These are phyloP conservation scores for Penicillium maclennaniae DNA, from an alignment of 495 filamentous ascomycete species.

Conservation along the genomic window DNA sequence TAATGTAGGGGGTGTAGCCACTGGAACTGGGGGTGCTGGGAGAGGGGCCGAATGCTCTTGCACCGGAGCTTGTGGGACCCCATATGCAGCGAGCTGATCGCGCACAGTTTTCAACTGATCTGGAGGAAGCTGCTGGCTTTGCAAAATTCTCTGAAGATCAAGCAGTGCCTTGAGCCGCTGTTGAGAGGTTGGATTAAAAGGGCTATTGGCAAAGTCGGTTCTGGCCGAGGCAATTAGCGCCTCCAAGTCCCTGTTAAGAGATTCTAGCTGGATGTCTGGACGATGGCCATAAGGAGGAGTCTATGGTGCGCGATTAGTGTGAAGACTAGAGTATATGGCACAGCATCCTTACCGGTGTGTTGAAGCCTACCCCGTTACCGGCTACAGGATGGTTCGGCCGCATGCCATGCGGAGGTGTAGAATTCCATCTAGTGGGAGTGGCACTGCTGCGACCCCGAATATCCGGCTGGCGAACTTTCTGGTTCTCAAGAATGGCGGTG, in stretches of 20 bases:
- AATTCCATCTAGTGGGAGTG: slow-evolving; percentile 56
- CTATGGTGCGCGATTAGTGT: slow-evolving; percentile 7
- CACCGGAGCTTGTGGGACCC: slow-evolving; percentile 29
- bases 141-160: slow-evolving; percentile 77
- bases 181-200: slow-evolving; percentile 67
- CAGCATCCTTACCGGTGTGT: slow-evolving; percentile 26
- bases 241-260: slow-evolving; percentile 77
- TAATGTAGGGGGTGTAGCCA: slow-evolving; percentile 32
- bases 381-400: slow-evolving; percentile 28
- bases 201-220: slow-evolving; percentile 67
- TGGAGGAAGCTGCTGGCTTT: slow-evolving; percentile 71
- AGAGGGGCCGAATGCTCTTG: not conserved
- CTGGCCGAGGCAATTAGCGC: slow-evolving; percentile 66
- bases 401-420: slow-evolving; percentile 61
- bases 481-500: slow-evolving; percentile 66
- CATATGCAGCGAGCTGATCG: slow-evolving; percentile 71
- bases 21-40: slow-evolving; percentile 15
- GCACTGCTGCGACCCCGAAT: slow-evolving; percentile 53
- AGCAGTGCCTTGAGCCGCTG: slow-evolving; percentile 78
- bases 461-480: slow-evolving; percentile 67
- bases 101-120: slow-evolving; percentile 76
- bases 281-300: slow-evolving; percentile 35
- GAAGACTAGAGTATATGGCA: not conserved
- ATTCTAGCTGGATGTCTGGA: slow-evolving; percentile 51
- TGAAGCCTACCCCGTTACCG: slow-evolving; percentile 35